Evolutionary conservation across 352 stramenopile genomes (phyloP).

Genomic region (Globisporangium parvum): DNA sequence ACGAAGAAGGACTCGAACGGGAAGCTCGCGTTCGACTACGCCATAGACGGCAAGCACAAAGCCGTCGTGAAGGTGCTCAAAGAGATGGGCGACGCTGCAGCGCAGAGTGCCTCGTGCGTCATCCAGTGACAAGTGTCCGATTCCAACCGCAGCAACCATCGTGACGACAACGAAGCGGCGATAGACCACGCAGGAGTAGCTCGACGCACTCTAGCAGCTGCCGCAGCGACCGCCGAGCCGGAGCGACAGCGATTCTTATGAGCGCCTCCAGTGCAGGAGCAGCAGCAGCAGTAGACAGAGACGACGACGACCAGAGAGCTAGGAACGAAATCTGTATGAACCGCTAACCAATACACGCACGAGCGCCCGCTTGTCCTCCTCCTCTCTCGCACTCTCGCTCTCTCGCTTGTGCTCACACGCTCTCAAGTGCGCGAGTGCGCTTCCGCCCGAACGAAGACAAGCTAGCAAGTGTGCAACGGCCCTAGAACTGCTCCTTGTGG

Average conservation of each 20-base stretch:
- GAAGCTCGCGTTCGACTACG: conserved; percentile 90
- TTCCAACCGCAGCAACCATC: conserved; percentile 3
- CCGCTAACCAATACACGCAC: conserved; percentile 32
- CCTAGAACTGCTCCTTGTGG: conserved; percentile 80
- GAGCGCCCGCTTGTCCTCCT: background rate
- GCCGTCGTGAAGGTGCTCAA: conserved; percentile 89
- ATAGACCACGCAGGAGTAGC: background rate
- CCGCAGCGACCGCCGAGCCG: no score
- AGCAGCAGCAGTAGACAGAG: background rate
- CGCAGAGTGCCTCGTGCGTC: conserved; percentile 78
- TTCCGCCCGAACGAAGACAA: no score
- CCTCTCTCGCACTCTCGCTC: background rate
- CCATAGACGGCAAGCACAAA: conserved; percentile 91
- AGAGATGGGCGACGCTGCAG: conserved; percentile 88
- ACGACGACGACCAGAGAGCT: background rate
- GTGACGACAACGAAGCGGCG: background rate
- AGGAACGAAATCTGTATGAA: conserved; percentile 14
- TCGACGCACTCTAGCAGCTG: conserved; percentile 3
- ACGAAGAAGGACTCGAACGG: conserved; percentile 85
- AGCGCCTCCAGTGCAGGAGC: no score
- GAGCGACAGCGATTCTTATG: no score
- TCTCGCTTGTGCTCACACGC: background rate
- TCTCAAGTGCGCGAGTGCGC: background rate
- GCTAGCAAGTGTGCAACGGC: background rate
- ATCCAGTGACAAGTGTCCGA: conserved; percentile 78